phyloP scores from a whole-genome alignment of 2,329 filamentous ascomycete species.

The Penicillium sp. region DNA sequence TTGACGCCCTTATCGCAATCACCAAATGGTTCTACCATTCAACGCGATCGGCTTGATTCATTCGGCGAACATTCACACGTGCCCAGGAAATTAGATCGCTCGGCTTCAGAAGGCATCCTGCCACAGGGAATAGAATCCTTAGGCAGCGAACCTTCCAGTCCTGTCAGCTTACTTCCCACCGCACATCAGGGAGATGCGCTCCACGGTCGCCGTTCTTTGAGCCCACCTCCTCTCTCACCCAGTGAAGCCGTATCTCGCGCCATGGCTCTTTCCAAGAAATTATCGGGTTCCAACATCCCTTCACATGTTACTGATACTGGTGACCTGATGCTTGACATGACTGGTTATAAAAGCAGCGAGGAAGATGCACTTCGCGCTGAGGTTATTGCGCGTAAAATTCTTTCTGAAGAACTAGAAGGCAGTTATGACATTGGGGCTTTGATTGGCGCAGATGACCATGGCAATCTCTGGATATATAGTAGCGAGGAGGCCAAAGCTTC shows the following conservation, averaged over 20 bases:
- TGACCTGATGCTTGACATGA: conserved; percentile 97
- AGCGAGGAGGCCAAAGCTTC: conserved; percentile 94
- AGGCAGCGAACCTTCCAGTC: conserved; percentile 7
- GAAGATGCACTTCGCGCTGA: conserved; percentile 89
- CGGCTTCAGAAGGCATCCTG: conserved; percentile 53
- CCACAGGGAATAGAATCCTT: conserved; percentile 26
- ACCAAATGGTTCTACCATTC: conserved; percentile 27
- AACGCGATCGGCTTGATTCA: conserved; percentile 24
- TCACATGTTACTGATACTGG: conserved; percentile 88
- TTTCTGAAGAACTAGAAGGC: conserved; percentile 88
- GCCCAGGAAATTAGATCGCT: conserved; percentile 44
- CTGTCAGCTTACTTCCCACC: conserved; percentile 2
- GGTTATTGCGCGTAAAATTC: conserved; percentile 85
- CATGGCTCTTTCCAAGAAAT: conserved; percentile 76
- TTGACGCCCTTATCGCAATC: conserved; percentile 40
- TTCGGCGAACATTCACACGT: conserved; percentile 26
- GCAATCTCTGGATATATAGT: conserved; percentile 99
- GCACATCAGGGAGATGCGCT: conserved; percentile 15
- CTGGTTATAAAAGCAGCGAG: conserved; percentile 89
- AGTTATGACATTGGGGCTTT: conserved; percentile 95
- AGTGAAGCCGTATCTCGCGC: conserved; percentile 79
- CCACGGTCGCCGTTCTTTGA: conserved; percentile 56
- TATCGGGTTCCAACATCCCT: conserved; percentile 87
- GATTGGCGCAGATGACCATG: conserved; percentile 90
- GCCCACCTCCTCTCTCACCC: conserved; percentile 68